phyloP scores from a whole-genome alignment of 2,329 filamentous ascomycete genomes.

The Acephala macrosclerotiorum region DNA sequence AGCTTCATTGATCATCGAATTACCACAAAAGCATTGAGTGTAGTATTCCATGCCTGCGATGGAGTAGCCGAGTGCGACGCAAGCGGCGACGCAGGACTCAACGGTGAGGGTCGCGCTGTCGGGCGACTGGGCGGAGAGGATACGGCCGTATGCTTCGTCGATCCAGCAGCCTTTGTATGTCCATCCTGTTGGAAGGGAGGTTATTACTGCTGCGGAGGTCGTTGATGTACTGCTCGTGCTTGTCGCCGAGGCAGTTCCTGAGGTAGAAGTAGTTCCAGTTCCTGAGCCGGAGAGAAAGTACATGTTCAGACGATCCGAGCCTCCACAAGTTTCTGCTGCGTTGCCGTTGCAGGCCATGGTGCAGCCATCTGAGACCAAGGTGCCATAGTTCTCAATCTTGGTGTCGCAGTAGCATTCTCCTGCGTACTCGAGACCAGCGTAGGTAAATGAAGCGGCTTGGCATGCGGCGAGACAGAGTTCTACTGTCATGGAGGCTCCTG shows the following conservation, averaged over 20 bases:
- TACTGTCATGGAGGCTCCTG: conserved; percentile 31
- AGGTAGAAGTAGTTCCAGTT: conserved; percentile 7
- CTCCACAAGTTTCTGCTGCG: conserved; percentile 43
- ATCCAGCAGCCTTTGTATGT: conserved; percentile 37
- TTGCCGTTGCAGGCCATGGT: conserved; percentile 39
- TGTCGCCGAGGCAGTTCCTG: conserved; percentile 22
- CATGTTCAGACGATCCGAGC: conserved; percentile 35
- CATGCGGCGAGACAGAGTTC: conserved; percentile 44
- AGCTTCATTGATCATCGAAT: conserved; percentile 35
- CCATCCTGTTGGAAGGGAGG: conserved; percentile 34
- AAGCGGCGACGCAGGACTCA: conserved; percentile 44
- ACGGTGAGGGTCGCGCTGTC: conserved; percentile 30
- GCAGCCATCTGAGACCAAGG: conserved; percentile 42
- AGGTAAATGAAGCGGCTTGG: conserved; percentile 34
- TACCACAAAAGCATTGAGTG: conserved; percentile 41
- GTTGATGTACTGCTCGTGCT: conserved; percentile 2
- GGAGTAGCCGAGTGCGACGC: conserved; percentile 34
- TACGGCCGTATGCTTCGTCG: conserved; percentile 33
- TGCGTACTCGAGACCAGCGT: conserved; percentile 45
- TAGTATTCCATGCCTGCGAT: conserved; percentile 47
- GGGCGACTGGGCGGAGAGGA: conserved; percentile 27
- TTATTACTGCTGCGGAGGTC: conserved; percentile 15
- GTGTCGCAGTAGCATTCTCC: conserved; percentile 39
- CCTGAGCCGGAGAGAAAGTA: conserved; percentile 17
- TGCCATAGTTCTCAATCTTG: conserved; percentile 20